Evolutionary conservation across 2,329 filamentous ascomycete species (phyloP), one percentile per base, ranked within the genome.

Genomic region (Celoporthe dispersa): DNA sequence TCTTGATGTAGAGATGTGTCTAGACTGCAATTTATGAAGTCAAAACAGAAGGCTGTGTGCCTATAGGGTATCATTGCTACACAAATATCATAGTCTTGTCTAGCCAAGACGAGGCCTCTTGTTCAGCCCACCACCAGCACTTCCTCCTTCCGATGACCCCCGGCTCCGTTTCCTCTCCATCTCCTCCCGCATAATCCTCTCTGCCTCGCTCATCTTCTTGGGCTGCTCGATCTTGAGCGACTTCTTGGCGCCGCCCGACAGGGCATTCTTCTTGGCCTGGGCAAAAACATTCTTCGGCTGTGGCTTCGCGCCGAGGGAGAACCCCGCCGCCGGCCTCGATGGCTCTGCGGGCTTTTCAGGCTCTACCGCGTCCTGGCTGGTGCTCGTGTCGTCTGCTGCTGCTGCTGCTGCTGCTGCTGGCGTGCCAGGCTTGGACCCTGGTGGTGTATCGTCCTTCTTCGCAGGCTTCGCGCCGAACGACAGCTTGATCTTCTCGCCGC

Each of bases 101-200:
- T 70, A 72, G 37, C 68, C 68, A 31, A 70, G 68, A 59, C 70
- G 70, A 53, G 70, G 86, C 75, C 86, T 88, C 80, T 90, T 90
- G 64, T 80, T 80, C 0, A 83, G 80, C 8, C 84, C 84, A 25
- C 80, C 81, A 66, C 84, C 19, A 6, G 16, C 41, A 22, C 41
- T 16, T 22, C 41, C 41, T 39, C 39, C 83, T 0, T 85, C 84
- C 1, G 79, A 79, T 4, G 77, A 77, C 12, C 84, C 86, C 63
- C 88, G 83, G 44, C 84, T 80, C 68, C 90, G 84, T 78, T 94
- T 94, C 73, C 86, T 85, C 75, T 94, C 91, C 80, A 93, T 86
- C 77, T 94, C 92, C 75, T 92, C 91, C 79, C 91, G 93, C 94
- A 97, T 97, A 76, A 96, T 97, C 67, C 91, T 87, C 80, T 95